A percentile compares a stretch with the other conserved stretches of the same genome.
phyloP scores from a whole-genome alignment of 176 grass and related monocot species.

The Calamus simplicifolius region DNA sequence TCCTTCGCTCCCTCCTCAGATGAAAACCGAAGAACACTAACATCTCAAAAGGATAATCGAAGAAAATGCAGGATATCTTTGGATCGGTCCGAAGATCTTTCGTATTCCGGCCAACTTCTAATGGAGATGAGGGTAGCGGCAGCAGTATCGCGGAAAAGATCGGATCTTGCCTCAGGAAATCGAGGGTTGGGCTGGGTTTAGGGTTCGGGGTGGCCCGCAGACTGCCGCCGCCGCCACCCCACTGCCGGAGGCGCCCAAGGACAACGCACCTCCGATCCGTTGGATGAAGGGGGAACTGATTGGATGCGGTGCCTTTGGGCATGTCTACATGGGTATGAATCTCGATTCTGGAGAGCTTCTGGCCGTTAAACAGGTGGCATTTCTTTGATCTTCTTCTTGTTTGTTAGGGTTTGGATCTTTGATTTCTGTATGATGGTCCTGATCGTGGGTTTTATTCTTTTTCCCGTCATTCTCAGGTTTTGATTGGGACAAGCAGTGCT shows the following conservation, averaged over 20 bases:
- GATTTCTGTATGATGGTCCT: too few species aligned
- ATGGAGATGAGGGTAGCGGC: slow-evolving; percentile 2
- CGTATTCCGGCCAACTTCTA: slow-evolving; percentile 42
- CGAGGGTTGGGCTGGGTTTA: slow-evolving; percentile 57
- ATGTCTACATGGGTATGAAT: slow-evolving; percentile 99
- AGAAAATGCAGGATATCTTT: slow-evolving; percentile 60
- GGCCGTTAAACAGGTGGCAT: slow-evolving; percentile 75
- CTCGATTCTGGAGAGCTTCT: slow-evolving; percentile 95
- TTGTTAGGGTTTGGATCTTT: too few species aligned
- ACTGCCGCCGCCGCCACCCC: slow-evolving; percentile 41
- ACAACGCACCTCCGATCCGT: slow-evolving; percentile 58
- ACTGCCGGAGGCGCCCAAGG: not conserved
- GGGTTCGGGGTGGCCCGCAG: slow-evolving; percentile 57
- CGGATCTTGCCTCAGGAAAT: slow-evolving; percentile 79
- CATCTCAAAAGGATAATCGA: too few species aligned
- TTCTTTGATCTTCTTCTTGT: not conserved
- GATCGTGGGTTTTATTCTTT: not conserved
- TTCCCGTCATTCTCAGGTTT: slow-evolving; percentile 41
- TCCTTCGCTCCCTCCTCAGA: too few species aligned
- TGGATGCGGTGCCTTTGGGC: slow-evolving; percentile 78
- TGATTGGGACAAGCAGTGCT: slow-evolving; percentile 69
- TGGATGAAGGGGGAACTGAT: slow-evolving; percentile 93
- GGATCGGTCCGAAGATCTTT: slow-evolving; percentile 85
- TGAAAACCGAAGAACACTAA: too few species aligned
- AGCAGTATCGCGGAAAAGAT: slow-evolving; percentile 42